Conservation (phyloP, 257 asterid species). For the Leonotis leonurus region DNA sequence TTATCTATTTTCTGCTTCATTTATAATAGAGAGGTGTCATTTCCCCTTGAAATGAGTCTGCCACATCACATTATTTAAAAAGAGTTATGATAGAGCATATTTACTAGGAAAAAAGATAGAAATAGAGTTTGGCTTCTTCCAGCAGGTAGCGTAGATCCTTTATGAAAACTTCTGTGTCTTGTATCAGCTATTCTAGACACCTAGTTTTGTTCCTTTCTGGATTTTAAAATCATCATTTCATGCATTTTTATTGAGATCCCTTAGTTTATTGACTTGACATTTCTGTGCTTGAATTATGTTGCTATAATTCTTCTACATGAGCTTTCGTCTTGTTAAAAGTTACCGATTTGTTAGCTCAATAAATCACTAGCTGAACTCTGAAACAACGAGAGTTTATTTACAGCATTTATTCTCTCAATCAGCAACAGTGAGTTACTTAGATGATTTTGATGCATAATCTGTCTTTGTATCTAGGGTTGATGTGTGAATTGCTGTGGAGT, state of each 20-base stretch:
- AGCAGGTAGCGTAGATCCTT: too few relatives aligned
- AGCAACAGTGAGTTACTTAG: background rate
- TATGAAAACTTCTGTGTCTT: too few relatives aligned
- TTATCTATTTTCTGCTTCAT: background rate
- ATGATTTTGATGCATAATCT: constrained; percentile 15
- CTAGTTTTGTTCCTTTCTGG: background rate
- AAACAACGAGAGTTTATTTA: background rate
- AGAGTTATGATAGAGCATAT: background rate
- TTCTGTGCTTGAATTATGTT: background rate
- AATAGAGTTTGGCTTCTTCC: background rate
- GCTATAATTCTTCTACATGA: background rate
- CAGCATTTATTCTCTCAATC: background rate
- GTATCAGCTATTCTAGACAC: too few relatives aligned
- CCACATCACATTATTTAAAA: background rate
- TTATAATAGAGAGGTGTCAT: background rate
- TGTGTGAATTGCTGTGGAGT: constrained; percentile 99
- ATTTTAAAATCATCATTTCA: background rate
- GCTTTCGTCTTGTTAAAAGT: background rate
- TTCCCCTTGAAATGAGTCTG: background rate
- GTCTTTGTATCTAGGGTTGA: constrained; percentile 54
- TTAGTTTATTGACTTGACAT: background rate
- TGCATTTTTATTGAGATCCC: background rate
- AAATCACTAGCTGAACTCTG: background rate
- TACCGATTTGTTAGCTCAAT: background rate
- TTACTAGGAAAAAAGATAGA: too few relatives aligned